Evolutionary conservation across 2,329 filamentous ascomycete genomes (phyloP).

Genomic region (Talaromyces islandicus): DNA sequence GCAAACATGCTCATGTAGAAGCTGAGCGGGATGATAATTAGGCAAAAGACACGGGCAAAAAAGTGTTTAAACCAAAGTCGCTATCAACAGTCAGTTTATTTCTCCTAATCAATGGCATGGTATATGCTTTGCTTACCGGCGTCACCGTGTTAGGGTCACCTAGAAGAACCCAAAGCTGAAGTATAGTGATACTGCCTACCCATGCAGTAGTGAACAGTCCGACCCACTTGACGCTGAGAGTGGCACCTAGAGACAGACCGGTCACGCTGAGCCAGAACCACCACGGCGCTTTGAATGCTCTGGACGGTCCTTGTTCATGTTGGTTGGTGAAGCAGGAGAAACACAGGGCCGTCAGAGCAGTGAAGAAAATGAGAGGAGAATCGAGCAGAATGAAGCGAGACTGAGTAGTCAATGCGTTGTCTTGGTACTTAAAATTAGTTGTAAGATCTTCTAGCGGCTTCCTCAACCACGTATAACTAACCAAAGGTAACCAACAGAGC

Average conservation of each 20-base stretch:
- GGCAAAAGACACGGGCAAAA: conserved; percentile 80
- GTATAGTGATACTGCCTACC: conserved; percentile 82
- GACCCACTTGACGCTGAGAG: conserved; percentile 97
- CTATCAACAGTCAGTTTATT: conserved; percentile 33
- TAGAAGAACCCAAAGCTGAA: conserved; percentile 93
- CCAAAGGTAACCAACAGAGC: conserved; percentile 86
- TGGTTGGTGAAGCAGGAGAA: conserved; percentile 95
- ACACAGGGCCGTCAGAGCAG: conserved; percentile 80
- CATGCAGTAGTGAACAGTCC: conserved; percentile 97
- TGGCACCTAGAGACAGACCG: conserved; percentile 81
- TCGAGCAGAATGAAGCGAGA: conserved; percentile 93
- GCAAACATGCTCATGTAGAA: conserved; percentile 98
- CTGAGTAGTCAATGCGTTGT: conserved; percentile 93
- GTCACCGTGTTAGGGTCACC: conserved; percentile 84
- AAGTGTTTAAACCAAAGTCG: conserved; percentile 91
- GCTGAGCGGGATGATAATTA: conserved; percentile 78
- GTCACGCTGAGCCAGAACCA: conserved; percentile 96
- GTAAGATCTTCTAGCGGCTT: neutral
- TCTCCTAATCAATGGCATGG: neutral
- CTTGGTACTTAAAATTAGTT: conserved; percentile 40
- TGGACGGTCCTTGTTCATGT: conserved; percentile 82
- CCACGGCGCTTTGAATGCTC: conserved; percentile 85
- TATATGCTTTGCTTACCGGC: conserved; percentile 45
- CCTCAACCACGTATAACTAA: conserved; percentile 33
- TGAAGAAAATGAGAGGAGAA: conserved; percentile 88